Percentiles rank a stretch among this genome's conserved stretches.
These are phyloP conservation scores for Potentilla sterilis DNA, from an alignment of 306 rosid genomes.

Conservation along the genomic window DNA sequence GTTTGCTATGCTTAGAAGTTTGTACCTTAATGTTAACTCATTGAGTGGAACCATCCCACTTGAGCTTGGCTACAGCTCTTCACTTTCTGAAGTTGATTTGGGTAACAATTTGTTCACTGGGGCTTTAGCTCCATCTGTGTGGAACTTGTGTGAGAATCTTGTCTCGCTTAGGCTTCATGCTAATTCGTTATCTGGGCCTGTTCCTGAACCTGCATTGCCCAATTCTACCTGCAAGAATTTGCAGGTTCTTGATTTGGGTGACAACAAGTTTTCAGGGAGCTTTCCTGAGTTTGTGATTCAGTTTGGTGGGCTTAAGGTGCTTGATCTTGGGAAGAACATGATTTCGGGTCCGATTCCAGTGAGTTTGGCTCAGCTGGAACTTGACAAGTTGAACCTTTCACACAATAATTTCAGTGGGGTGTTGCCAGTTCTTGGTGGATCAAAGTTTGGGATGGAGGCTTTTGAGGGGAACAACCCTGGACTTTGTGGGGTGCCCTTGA, in stretches of 20 bases:
- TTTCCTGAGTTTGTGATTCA: slow-evolving; percentile 72
- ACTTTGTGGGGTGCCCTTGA: slow-evolving; percentile 86
- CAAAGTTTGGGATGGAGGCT: slow-evolving; percentile 65
- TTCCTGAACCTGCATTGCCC: slow-evolving; percentile 86
- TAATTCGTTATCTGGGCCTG: slow-evolving; percentile 56
- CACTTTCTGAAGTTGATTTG: slow-evolving; percentile 77
- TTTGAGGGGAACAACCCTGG: slow-evolving; percentile 79
- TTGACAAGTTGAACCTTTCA: slow-evolving; percentile 81
- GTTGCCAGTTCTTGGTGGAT: slow-evolving; percentile 60
- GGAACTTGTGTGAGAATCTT: slow-evolving; percentile 81
- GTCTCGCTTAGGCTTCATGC: slow-evolving; percentile 63
- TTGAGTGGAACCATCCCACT: slow-evolving; percentile 70
- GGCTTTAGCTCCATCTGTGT: slow-evolving; percentile 66
- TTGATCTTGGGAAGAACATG: slow-evolving; percentile 69
- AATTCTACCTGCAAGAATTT: slow-evolving; percentile 62
- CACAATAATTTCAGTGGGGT: slow-evolving; percentile 87
- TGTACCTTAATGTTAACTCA: slow-evolving; percentile 73
- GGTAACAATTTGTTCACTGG: slow-evolving; percentile 59
- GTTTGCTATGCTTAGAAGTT: slow-evolving; percentile 76
- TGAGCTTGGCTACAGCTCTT: slow-evolving; percentile 78
- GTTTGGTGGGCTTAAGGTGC: slow-evolving; percentile 63
- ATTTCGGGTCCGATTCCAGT: slow-evolving; percentile 61
- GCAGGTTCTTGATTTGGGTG: slow-evolving; percentile 69
- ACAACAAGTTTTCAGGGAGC: slow-evolving; percentile 63
- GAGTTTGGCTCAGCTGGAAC: slow-evolving; percentile 44